Conservation (phyloP, 768 basidiomycete species). For the Boletus sp. region DNA sequence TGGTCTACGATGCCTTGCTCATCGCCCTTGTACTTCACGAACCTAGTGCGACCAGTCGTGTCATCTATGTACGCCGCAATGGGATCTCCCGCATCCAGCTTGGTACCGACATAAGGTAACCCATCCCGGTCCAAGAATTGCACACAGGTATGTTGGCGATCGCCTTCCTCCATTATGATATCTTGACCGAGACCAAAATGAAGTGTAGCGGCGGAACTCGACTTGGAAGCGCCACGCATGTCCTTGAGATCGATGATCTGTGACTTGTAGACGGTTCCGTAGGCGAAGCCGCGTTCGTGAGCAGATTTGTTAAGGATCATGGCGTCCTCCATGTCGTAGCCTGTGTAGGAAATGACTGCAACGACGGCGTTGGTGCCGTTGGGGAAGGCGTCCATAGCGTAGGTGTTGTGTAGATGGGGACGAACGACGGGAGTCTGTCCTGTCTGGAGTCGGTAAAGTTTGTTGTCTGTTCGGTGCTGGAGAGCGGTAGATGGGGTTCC, state of each 20-base stretch:
- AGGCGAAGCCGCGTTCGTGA: constrained; percentile 95
- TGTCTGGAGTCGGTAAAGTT: constrained; percentile 92
- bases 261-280: constrained; percentile 95
- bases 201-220: constrained; percentile 56
- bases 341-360: constrained; percentile 99
- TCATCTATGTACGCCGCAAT: constrained; percentile 89
- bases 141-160: constrained; percentile 41
- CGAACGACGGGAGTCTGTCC: constrained; percentile 96
- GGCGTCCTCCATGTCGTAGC: constrained; percentile 99
- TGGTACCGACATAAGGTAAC: constrained; percentile 73
- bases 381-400: constrained; percentile 98
- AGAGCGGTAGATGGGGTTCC: constrained; percentile 94
- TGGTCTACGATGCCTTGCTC: constrained; percentile 87
- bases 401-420: constrained; percentile 85
- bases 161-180: constrained; percentile 53
- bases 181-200: constrained; percentile 90
- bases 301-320: constrained; percentile 99
- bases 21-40: constrained; percentile 96
- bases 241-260: constrained; percentile 89
- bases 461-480: constrained; percentile 94
- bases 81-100: constrained; percentile 70
- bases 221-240: constrained; percentile 63
- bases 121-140: constrained; percentile 79
- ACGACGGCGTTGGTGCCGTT: constrained; percentile 98
- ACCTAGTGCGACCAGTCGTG: constrained; percentile 73